Evolutionary conservation across 805 yeast species (phyloP).

Genomic region (Wickerhamomyces pijperi): DNA sequence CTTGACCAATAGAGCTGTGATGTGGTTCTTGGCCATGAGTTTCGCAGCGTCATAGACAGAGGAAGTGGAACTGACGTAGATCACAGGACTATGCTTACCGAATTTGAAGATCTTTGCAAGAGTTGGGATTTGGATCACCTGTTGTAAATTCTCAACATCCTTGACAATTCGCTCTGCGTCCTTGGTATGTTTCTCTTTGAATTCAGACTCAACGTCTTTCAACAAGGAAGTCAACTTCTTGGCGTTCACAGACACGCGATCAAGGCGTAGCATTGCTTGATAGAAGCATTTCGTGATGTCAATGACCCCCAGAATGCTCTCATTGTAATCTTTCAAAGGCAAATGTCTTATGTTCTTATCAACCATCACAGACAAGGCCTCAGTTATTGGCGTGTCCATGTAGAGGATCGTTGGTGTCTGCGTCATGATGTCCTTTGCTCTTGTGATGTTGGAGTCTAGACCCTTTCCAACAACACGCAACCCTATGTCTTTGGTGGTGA

Average conservation of each 20-base stretch:
- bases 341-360: slow-evolving; percentile 29
- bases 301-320: slow-evolving; percentile 29
- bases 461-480: slow-evolving; percentile 22
- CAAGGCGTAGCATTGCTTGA: slow-evolving; percentile 32
- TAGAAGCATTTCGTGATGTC: slow-evolving; percentile 36
- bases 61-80: slow-evolving; percentile 25
- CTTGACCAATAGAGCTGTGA: slow-evolving; percentile 30
- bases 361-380: slow-evolving; percentile 32
- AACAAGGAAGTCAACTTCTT: slow-evolving; percentile 19
- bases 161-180: slow-evolving; percentile 17
- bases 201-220: slow-evolving; percentile 20
- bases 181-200: slow-evolving; percentile 13
- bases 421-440: slow-evolving; percentile 29
- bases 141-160: slow-evolving; percentile 27
- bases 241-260: slow-evolving; percentile 28
- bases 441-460: slow-evolving; percentile 17
- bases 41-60: slow-evolving; percentile 28
- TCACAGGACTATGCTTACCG: slow-evolving; percentile 13
- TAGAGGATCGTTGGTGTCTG: slow-evolving; percentile 25
- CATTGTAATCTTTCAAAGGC: slow-evolving; percentile 27
- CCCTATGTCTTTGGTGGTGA: slow-evolving; percentile 37
- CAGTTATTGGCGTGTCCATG: slow-evolving; percentile 27
- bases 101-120: slow-evolving; percentile 15
- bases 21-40: slow-evolving; percentile 25
- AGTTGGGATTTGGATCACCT: slow-evolving; percentile 31